Evolutionary conservation across 2,329 filamentous ascomycete genomes (phyloP), one percentile per base, ranked within the genome.

Genomic region (Xylogone sp.): DNA sequence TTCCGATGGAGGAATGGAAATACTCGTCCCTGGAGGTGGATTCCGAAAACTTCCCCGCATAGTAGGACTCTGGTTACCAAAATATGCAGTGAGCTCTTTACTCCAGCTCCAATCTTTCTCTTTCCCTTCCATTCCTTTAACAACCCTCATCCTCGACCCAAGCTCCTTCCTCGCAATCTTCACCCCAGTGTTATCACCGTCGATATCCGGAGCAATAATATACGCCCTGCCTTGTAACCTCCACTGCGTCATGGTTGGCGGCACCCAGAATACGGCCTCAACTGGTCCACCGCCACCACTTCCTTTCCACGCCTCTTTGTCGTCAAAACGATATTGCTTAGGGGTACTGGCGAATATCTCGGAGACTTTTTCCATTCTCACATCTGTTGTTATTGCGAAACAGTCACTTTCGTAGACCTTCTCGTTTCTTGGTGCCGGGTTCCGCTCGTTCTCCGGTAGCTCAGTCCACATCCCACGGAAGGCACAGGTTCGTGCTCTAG

Each of bases 191-290:
- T 74, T 67, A 7, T 70, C 67, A 1, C 69, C 72, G 62, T 86
- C 77, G 52, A 86, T 80, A 60, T 91, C 88, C 46, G 78, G 75
- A 0, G 83, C 88, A 27, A 97, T 74, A 3, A 96, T 72, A 72
- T 85, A 94, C 18, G 87, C 88, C 53, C 74, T 76, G 1, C 93
- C 93, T 45, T 84, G 83, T 29, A 97, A 68, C 53, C 93, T 82
- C 93, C 93, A 97, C 73, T 97, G 93, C 16, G 83, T 87, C 67
- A 76, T 80, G 4, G 76, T 74, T 43, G 86, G 80, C 57, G 82
- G 79, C 9, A 84, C 75, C 93, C 92, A 97, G 67, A 88, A 94
- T 10, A 90, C 81, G 6, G 85, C 89, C 71, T 97, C 93, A n/a
- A 93, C 82, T 2, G 79, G 77, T 1, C 83, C 83, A 39, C 90